Evolutionary conservation across 2,329 filamentous ascomycete genomes (phyloP).

Genomic region (Aspergillus brasiliensis): DNA sequence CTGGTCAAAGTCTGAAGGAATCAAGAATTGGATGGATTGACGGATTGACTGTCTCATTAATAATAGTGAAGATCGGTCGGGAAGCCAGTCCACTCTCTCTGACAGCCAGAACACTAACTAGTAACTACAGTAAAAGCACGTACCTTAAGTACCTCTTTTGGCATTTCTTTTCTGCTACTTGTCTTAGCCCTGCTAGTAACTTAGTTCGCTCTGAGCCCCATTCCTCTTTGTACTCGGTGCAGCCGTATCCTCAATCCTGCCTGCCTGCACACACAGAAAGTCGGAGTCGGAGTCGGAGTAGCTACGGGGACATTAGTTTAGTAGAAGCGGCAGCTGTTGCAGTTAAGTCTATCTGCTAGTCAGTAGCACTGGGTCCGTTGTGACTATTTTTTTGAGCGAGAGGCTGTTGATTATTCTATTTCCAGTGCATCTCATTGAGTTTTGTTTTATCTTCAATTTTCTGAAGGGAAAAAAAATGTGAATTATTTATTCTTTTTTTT

Average conservation of each 20-base stretch:
- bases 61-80: neutral
- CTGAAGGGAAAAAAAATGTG: no score
- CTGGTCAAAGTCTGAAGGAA: neutral
- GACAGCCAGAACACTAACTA: no score
- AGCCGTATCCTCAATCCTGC: conserved; percentile 7
- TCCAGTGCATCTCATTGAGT: neutral
- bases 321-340: neutral
- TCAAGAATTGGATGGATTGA: neutral
- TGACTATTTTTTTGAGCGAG: neutral
- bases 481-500: neutral
- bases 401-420: neutral
- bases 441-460: neutral
- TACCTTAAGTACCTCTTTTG: no score
- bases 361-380: neutral
- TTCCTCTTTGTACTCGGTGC: conserved; percentile 9
- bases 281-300: neutral
- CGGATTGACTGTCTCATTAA: neutral
- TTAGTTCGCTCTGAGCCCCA: neutral
- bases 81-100: no score
- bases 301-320: neutral
- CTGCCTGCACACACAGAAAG: neutral
- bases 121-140: no score
- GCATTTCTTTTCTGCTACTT: no score
- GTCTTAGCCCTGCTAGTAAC: no score
- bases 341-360: neutral